Percentiles rank a stretch among this genome's conserved stretches.
These are phyloP conservation scores for Talaromyces sp. DNA, from an alignment of 2,329 filamentous ascomycete genomes.

Conservation along the genomic window DNA sequence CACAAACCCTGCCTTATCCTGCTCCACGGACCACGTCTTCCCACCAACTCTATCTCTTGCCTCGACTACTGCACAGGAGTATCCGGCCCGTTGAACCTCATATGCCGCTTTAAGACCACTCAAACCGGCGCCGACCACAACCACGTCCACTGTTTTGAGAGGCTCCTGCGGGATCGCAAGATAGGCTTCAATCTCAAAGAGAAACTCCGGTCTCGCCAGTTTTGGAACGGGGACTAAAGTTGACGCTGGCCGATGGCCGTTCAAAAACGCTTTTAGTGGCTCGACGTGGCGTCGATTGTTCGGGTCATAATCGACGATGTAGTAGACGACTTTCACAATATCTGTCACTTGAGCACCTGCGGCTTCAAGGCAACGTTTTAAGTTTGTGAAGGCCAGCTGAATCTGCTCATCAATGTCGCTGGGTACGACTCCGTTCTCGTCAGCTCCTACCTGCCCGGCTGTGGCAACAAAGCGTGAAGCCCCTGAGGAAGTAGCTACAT, in stretches of 20 bases:
- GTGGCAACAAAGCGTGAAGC: neutral
- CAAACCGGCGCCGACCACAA: conserved; percentile 38
- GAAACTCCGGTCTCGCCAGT: conserved; percentile 33
- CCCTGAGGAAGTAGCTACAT: no score
- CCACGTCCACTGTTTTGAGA: conserved; percentile 17
- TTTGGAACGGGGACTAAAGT: conserved; percentile 38
- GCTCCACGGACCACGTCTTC: conserved; percentile 30
- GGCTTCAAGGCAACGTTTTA: neutral
- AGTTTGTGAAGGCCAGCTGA: neutral
- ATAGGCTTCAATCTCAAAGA: conserved; percentile 42
- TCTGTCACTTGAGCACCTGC: neutral
- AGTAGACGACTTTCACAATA: conserved; percentile 3
- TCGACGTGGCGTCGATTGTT: neutral
- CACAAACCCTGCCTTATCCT: conserved; percentile 20
- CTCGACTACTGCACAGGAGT: conserved; percentile 36
- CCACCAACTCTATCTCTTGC: conserved; percentile 43
- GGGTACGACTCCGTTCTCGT: neutral
- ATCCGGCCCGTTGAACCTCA: conserved; percentile 27
- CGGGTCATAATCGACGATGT: neutral
- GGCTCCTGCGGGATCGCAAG: neutral
- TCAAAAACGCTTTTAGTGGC: conserved; percentile 26
- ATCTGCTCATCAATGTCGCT: neutral
- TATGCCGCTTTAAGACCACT: conserved; percentile 35
- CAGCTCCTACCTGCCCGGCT: neutral
- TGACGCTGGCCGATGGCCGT: conserved; percentile 35